Conservation (phyloP, 192 early-diverging fungal species). For the Backusella macrospora region DNA sequence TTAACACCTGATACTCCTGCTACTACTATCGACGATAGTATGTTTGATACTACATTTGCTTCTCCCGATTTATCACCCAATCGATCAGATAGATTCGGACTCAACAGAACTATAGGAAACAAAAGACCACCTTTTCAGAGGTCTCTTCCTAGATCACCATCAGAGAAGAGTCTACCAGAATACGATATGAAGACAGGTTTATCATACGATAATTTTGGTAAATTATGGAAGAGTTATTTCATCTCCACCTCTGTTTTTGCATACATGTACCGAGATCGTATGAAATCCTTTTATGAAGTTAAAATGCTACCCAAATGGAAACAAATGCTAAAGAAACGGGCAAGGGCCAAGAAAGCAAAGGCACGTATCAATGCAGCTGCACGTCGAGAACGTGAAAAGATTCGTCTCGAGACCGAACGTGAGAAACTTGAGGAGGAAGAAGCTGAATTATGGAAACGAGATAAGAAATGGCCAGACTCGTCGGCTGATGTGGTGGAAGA, state of each 20-base stretch:
- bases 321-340: slow-evolving; percentile 9
- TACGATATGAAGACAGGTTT: not conserved
- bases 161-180: not conserved
- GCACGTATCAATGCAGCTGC: not conserved
- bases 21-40: too few species aligned
- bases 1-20: too few species aligned
- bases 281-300: not conserved
- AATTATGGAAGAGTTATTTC: slow-evolving; percentile 35
- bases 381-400: not conserved
- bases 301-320: slow-evolving; percentile 6
- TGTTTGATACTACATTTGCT: too few species aligned
- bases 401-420: not conserved
- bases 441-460: not conserved
- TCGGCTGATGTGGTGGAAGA: too few species aligned
- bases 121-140: not conserved
- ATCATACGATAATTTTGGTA: slow-evolving; percentile 17
- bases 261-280: slow-evolving; percentile 24
- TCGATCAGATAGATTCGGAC: not conserved
- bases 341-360: slow-evolving; percentile 6
- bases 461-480: not conserved
- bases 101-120: not conserved
- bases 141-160: not conserved
- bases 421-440: not conserved
- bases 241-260: not conserved
- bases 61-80: not conserved